phyloP scores from a whole-genome alignment of 805 yeast species.

The Ogataea angusta region DNA sequence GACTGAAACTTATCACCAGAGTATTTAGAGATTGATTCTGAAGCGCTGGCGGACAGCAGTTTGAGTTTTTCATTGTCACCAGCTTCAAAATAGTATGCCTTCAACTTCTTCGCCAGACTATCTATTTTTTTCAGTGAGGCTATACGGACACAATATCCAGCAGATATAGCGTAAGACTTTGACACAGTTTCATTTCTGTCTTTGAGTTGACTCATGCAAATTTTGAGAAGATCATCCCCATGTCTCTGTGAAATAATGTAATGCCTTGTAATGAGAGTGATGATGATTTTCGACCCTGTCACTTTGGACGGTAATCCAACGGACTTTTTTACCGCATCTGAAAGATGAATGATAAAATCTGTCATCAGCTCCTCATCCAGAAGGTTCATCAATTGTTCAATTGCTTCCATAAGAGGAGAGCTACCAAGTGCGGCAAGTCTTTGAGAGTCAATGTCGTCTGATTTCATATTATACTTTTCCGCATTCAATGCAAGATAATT shows the following conservation, averaged over 20 bases:
- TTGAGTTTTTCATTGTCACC: slow-evolving; percentile 39
- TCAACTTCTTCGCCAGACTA: slow-evolving; percentile 50
- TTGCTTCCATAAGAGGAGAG: slow-evolving; percentile 87
- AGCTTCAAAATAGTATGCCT: slow-evolving; percentile 56
- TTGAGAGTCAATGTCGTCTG: slow-evolving; percentile 71
- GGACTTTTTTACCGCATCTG: slow-evolving; percentile 57
- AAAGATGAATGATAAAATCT: slow-evolving; percentile 47
- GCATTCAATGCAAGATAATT: slow-evolving; percentile 87
- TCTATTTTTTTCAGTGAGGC: slow-evolving; percentile 50
- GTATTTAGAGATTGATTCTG: slow-evolving; percentile 63
- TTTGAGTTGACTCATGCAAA: slow-evolving; percentile 54
- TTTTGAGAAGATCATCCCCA: slow-evolving; percentile 60
- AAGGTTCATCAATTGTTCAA: slow-evolving; percentile 64
- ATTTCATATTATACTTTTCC: slow-evolving; percentile 73
- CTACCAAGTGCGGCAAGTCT: slow-evolving; percentile 68
- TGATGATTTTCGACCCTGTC: slow-evolving; percentile 73
- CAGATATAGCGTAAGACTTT: slow-evolving; percentile 71
- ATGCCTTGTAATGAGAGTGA: slow-evolving; percentile 58
- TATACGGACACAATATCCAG: slow-evolving; percentile 73
- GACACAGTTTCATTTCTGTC: slow-evolving; percentile 74
- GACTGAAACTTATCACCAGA: slow-evolving; percentile 64
- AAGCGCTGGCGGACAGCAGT: slow-evolving; percentile 54
- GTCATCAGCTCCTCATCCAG: slow-evolving; percentile 50
- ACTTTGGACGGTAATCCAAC: slow-evolving; percentile 92
- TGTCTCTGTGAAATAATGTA: slow-evolving; percentile 41